Evolutionary conservation across 1,139 yeast species (phyloP), one percentile per base, ranked within the genome.

Genomic region (Yamadazyma spencermartinsiae): DNA sequence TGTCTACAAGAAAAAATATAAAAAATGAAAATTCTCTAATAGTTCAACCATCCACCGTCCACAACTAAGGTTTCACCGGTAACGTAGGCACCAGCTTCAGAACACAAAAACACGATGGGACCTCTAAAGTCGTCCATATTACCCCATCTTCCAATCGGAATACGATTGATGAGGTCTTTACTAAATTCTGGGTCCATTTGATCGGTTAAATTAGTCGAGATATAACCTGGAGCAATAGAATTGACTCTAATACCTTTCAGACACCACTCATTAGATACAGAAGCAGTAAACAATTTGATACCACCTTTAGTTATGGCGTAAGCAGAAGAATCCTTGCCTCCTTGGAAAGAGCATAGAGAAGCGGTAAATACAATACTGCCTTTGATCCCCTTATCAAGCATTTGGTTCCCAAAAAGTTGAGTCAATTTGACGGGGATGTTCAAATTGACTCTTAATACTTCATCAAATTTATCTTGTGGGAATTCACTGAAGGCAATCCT

Each of bases 241-340:
- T 78, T 77, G 37, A 76, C 79, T 42, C 67, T 63, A 43, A 76
- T 70, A 2, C 80, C 80, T 38, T 61, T 57, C 12, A 59, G 41
- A 3, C 72, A 58, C 80, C 80, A 76, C 47, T 77, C 81, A 45
- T 73, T 74, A 1, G 80, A 68, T 27, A 74, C 54, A 2, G 74
- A 66, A 49, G 68, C 69, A n/a, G 77, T 70, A 35, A 76, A 57
- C 33, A 63, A 68, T 33, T 63, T 63, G 14, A 77, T 53, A 0
- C 71, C 82, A 15, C 76, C 78, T 54, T 76, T 77, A 19, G 79
- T 60, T 5, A 76, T 71, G 6, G 77, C 68, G 51, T 77, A 77
- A 0, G 80, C 73, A 4, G 77, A 61, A 10, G 66, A 63, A 27
- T 58, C 56, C 31, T 61, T 35, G 7, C 44, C 44, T 3, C 38